Conservation (phyloP, 768 basidiomycete species). For the Suillus discolor region DNA sequence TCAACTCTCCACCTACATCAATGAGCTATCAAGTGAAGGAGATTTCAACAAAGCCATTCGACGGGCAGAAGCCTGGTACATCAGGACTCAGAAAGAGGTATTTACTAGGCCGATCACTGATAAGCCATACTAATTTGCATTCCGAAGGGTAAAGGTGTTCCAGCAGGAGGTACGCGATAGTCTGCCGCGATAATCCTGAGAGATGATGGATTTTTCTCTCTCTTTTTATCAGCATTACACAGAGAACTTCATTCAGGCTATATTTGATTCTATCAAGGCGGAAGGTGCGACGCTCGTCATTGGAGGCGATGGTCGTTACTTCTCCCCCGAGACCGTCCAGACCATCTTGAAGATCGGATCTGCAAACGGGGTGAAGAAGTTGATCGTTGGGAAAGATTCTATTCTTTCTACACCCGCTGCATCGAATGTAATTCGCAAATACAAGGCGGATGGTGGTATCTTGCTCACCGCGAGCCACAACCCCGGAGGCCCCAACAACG, state of each 20-base stretch:
- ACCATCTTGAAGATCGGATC: slow-evolving; percentile 93
- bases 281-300: slow-evolving; percentile 86
- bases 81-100: slow-evolving; percentile 97
- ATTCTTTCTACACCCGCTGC: slow-evolving; percentile 98
- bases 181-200: slow-evolving; percentile 15
- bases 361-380: slow-evolving; percentile 88
- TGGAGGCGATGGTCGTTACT: slow-evolving; percentile 97
- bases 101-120: slow-evolving; percentile 12
- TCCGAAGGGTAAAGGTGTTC: slow-evolving; percentile 90
- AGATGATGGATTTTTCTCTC: slow-evolving; percentile 12
- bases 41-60: slow-evolving; percentile 81
- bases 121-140: slow-evolving; percentile 24
- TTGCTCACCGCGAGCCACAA: slow-evolving; percentile 97
- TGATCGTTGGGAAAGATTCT: slow-evolving; percentile 89
- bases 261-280: slow-evolving; percentile 85
- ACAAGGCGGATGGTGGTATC: slow-evolving; percentile 96
- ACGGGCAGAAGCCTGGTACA: slow-evolving; percentile 96
- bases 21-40: slow-evolving; percentile 60
- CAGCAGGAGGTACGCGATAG: slow-evolving; percentile 77
- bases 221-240: slow-evolving; percentile 79
- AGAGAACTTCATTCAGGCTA: slow-evolving; percentile 97
- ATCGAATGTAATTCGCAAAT: slow-evolving; percentile 93
- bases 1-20: slow-evolving; percentile 16
- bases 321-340: slow-evolving; percentile 82
- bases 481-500: slow-evolving; percentile 96